Evolutionary conservation across 1,284 basidiomycete species (phyloP), one percentile per base, ranked within the genome.

Genomic region (Hortiboletus rubellus): DNA sequence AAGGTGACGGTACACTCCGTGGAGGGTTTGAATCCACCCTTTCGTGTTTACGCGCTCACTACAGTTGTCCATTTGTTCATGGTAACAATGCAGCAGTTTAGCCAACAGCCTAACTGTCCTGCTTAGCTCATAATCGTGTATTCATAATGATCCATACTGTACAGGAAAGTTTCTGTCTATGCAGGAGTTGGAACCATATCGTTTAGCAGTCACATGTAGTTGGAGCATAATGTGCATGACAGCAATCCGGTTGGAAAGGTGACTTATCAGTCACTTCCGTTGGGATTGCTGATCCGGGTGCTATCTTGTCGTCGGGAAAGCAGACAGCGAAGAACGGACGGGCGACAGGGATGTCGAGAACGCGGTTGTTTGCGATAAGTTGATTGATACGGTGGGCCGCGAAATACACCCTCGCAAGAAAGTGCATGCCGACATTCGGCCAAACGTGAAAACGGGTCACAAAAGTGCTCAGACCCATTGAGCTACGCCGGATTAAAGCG

Each of bases 211-310:
- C 46, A 46, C 50, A 49, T 52, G 43, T 55, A 63, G 44, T 58
- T 50, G 52, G 42, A 63, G 63, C 63, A 71, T 64, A 58, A 57
- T n/a, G 57, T 53, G 65, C 64, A 66, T 64, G 52, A 70, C 54
- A 49, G 59, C 54, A 58, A 50, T 49, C 49, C 44, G 9, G 38
- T n/a, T 17, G 34, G 51, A 47, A 52, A 42, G 40, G 27, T 8
- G 36, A 55, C 8, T 22, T 22, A 42, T 22, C 17, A 33, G 30
- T 42, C 50, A 50, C 44, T 31, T 46, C 50, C 55, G 31, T 15
- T 31, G 47, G 53, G 40, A 33, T 47, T 54, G 54, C 47, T 46
- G 54, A 54, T 10, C 30, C 30, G 36, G 37, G 53, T 46, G 30
- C 54, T 49, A 46, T 58, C 54, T 50, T 43, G 46, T 50, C 47